Evolutionary conservation across 345 rosid genomes (phyloP), one percentile per base, ranked within the genome.

Genomic region (Psidium guajava): DNA sequence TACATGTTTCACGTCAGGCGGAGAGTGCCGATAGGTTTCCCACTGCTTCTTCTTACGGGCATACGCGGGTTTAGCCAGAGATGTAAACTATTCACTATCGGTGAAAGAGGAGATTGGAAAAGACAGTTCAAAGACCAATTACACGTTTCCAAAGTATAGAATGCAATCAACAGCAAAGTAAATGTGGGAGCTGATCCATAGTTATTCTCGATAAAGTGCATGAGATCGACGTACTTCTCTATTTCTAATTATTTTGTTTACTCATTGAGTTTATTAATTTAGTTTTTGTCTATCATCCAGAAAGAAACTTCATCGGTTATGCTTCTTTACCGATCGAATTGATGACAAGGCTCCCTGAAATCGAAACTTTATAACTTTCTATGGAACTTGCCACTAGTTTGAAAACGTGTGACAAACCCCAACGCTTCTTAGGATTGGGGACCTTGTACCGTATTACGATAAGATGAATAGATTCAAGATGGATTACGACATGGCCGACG

Each of bases 321-420:
- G 8, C 56, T 54, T 54, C 24, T 20, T 32, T 16, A 11, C 16
- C 8, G 16, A 10, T 22, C 10, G 27, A 24, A 64, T 16, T 32
- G 24, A 64, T 0, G 0, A 32, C 6, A 3, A 0, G 75, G 44
- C 11, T 0, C 21, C 0, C 36, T 0, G 42, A 61, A 14, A 61
- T 28, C 0, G 12, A 18, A 1, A 64, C 0, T 40, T 8, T 32
- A 3, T 18, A 64, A 64, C 42, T 28, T 15, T 28, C 14, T 61
- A 28, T 6, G 42, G 28, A 64, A 64, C 75, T 64, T 15, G 22
- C 20, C 75, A 16, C 28, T 64, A 28, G 32, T 28, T 15, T 64
- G 42, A 18, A 64, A 64, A 64, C 42, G 7, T 28, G 22, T 28
- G 0, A 69, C 16, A 69, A 64, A 32, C 77, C 24, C 8, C 2